These are phyloP conservation scores for Ceratocystis harringtonii DNA, from an alignment of 2,329 filamentous ascomycete genomes.

Conservation along the genomic window DNA sequence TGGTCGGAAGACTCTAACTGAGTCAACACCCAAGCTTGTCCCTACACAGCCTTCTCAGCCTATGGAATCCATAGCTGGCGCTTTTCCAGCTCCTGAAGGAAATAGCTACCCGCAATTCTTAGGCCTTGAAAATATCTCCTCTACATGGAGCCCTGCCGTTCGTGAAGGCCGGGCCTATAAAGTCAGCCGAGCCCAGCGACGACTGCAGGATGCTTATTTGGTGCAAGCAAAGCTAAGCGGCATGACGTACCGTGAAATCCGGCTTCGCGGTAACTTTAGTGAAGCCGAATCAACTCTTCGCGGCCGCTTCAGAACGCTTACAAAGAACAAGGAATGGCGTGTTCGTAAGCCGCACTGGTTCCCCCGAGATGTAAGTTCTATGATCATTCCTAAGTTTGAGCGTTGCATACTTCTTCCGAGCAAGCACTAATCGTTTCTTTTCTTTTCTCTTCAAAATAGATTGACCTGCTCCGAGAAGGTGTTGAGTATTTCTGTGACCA, in stretches of 20 bases:
- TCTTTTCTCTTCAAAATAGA: slow-evolving; percentile 22
- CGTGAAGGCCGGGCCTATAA: slow-evolving; percentile 12
- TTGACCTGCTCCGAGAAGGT: slow-evolving; percentile 31
- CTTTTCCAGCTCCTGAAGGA: no score
- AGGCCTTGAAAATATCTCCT: background rate
- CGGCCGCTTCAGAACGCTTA: slow-evolving; percentile 50
- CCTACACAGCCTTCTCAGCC: background rate
- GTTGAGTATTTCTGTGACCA: slow-evolving; percentile 26
- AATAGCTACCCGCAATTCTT: no score
- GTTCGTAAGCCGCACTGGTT: slow-evolving; percentile 53
- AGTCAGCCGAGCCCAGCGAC: slow-evolving; percentile 5
- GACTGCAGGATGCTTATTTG: slow-evolving; percentile 33
- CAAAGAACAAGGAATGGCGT: slow-evolving; percentile 45
- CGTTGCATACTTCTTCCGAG: slow-evolving; percentile 2
- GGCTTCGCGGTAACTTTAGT: slow-evolving; percentile 35
- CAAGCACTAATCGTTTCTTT: background rate
- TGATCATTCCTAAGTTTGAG: background rate
- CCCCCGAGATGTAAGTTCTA: slow-evolving; percentile 43
- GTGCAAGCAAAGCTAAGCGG: slow-evolving; percentile 39
- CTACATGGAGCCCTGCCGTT: background rate
- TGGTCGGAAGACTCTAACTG: background rate
- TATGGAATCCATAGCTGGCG: no score
- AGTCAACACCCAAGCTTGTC: background rate
- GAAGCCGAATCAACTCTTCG: slow-evolving; percentile 60
- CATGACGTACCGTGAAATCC: slow-evolving; percentile 52